Evolutionary conservation across 2,329 filamentous ascomycete species (phyloP).

Genomic region (Claviceps quebecensis): DNA sequence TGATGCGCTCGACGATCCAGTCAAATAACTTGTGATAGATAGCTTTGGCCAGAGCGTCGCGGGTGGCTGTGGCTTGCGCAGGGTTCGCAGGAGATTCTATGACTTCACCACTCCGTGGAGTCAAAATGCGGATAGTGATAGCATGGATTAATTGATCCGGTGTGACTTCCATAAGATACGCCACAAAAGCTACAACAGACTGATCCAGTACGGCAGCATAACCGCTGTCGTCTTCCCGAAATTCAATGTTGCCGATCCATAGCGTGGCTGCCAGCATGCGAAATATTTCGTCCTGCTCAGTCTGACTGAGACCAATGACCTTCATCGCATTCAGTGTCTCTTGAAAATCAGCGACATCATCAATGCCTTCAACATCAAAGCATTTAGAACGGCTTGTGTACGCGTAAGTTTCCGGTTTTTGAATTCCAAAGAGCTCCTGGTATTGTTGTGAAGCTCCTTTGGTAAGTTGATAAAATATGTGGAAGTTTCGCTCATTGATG

Average conservation of each 20-base stretch:
- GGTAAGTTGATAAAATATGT: conserved; percentile 98
- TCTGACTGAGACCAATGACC: conserved; percentile 75
- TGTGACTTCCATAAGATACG: conserved; percentile 84
- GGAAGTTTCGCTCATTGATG: conserved; percentile 89
- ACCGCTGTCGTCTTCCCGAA: conserved; percentile 75
- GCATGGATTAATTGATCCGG: conserved; percentile 68
- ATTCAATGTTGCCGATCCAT: conserved; percentile 91
- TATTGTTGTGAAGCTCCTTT: conserved; percentile 86
- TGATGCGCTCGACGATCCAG: conserved; percentile 92
- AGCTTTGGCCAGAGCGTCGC: conserved; percentile 86
- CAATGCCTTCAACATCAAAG: conserved; percentile 84
- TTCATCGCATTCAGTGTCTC: conserved; percentile 93
- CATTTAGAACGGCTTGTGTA: conserved; percentile 95
- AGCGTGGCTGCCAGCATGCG: conserved; percentile 82
- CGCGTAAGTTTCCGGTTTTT: conserved; percentile 80
- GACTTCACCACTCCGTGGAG: conserved; percentile 49
- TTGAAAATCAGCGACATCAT: conserved; percentile 75
- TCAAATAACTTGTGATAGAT: conserved; percentile 97
- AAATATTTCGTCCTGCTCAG: conserved; percentile 92
- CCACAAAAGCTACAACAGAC: conserved; percentile 86
- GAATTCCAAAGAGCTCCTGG: conserved; percentile 75
- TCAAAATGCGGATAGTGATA: conserved; percentile 78
- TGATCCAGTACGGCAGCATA: conserved; percentile 79
- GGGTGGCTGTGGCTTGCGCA: conserved; percentile 70
- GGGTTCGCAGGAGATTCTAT: conserved; percentile 71